Conservation (phyloP, 2,329 filamentous ascomycete species). For the Amauroascus niger region DNA sequence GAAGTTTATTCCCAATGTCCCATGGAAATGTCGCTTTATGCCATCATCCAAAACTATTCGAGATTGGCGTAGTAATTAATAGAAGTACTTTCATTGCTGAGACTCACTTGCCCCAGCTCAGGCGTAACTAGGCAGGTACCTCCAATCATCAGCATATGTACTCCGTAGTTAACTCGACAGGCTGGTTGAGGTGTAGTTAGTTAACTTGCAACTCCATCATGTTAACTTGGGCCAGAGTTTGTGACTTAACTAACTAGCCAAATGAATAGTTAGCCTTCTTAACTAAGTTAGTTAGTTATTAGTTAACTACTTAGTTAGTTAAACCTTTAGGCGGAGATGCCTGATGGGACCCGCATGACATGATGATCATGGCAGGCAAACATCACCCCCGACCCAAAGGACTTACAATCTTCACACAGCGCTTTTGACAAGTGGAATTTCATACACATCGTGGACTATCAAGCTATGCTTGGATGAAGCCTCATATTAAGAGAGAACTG, state of each 20-base stretch:
- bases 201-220: too few species aligned
- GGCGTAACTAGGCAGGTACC: too few species aligned
- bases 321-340: neutral
- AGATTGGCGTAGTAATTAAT: too few species aligned
- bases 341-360: conserved; percentile 1
- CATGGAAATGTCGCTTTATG: neutral
- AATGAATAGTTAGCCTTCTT: neutral
- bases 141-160: too few species aligned
- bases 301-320: neutral
- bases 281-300: too few species aligned
- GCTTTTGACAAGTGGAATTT: neutral
- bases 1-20: neutral
- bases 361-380: neutral
- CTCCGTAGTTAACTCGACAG: too few species aligned
- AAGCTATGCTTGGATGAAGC: neutral
- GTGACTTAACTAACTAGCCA: too few species aligned
- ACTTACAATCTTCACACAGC: neutral
- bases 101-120: too few species aligned
- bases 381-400: neutral
- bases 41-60: neutral
- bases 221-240: too few species aligned
- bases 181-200: too few species aligned
- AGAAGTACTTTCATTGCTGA: too few species aligned
- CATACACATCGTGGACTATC: neutral
- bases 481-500: neutral